Evolutionary conservation across 768 basidiomycete species (phyloP).

Genomic region (Collybiopsis confluens): DNA sequence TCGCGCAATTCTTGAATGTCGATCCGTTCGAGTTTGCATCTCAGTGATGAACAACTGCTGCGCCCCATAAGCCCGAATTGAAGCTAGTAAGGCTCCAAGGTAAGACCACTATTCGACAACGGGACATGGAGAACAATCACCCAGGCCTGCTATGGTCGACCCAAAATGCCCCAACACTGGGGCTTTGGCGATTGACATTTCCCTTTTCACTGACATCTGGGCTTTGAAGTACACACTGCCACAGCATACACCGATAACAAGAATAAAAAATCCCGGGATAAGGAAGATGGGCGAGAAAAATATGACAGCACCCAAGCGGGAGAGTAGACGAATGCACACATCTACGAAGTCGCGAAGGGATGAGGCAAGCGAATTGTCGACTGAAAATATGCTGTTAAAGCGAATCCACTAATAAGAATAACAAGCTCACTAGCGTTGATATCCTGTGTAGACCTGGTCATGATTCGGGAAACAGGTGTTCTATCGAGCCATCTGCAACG

Average conservation of each 20-base stretch:
- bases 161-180: conserved; percentile 31
- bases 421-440: conserved; percentile 32
- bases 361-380: conserved; percentile 33
- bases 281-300: conserved; percentile 42
- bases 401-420: background rate
- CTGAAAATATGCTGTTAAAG: conserved; percentile 18
- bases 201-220: conserved; percentile 43
- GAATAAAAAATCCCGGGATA: conserved; percentile 40
- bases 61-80: conserved; percentile 44
- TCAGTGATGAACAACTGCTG: conserved; percentile 29
- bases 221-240: conserved; percentile 43
- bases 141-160: conserved; percentile 42
- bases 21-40: conserved; percentile 33
- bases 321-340: conserved; percentile 29
- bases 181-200: conserved; percentile 5
- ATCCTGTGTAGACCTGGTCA: conserved; percentile 64
- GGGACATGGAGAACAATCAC: conserved; percentile 19
- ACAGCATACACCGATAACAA: conserved; percentile 36
- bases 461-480: conserved; percentile 48
- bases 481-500: conserved; percentile 42
- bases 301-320: conserved; percentile 40
- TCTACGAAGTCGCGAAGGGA: conserved; percentile 18
- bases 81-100: conserved; percentile 9
- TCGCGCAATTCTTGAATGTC: conserved; percentile 24
- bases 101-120: conserved; percentile 32